These are phyloP conservation scores for Pythium periplocum DNA, from an alignment of 352 stramenopile species.

Conservation along the genomic window DNA sequence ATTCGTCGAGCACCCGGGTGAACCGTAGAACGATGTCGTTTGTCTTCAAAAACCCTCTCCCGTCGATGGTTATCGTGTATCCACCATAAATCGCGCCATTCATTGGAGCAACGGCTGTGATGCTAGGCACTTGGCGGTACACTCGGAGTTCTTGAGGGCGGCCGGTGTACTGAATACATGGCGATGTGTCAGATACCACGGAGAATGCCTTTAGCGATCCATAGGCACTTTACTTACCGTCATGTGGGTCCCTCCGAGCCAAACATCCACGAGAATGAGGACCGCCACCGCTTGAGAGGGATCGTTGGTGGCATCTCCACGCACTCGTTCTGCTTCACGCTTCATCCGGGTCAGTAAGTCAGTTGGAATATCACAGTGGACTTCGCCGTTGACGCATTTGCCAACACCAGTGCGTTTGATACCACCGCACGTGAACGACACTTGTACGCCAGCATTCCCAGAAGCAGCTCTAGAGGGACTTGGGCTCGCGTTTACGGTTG, in stretches of 20 bases:
- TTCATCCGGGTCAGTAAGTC: too few relatives aligned
- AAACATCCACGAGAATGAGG: conserved; percentile 40
- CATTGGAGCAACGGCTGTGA: conserved; percentile 43
- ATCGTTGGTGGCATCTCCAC: too few relatives aligned
- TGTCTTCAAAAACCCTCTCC: conserved; percentile 59
- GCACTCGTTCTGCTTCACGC: too few relatives aligned
- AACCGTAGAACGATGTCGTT: conserved; percentile 24
- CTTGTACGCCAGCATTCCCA: conserved; percentile 19
- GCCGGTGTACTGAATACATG: conserved; percentile 39
- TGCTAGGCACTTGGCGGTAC: conserved; percentile 35
- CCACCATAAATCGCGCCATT: conserved; percentile 77
- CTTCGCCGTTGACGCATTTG: conserved; percentile 20
- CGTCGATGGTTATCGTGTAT: conserved; percentile 53
- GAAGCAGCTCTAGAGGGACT: not conserved
- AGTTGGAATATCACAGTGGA: conserved; percentile 4
- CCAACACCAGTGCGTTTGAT: conserved; percentile 9
- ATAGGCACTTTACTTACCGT: conserved; percentile 19
- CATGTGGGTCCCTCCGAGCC: conserved; percentile 50
- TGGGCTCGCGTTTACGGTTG: conserved; percentile 17
- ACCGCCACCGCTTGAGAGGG: too few relatives aligned
- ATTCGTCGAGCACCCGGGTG: too few relatives aligned
- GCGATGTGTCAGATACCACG: too few relatives aligned
- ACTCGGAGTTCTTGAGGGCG: conserved; percentile 43
- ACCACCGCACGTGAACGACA: conserved; percentile 33
- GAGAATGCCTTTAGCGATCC: too few relatives aligned